These are phyloP conservation scores for Bruguiera parviflora DNA, from an alignment of 345 rosid genomes.

Conservation along the genomic window DNA sequence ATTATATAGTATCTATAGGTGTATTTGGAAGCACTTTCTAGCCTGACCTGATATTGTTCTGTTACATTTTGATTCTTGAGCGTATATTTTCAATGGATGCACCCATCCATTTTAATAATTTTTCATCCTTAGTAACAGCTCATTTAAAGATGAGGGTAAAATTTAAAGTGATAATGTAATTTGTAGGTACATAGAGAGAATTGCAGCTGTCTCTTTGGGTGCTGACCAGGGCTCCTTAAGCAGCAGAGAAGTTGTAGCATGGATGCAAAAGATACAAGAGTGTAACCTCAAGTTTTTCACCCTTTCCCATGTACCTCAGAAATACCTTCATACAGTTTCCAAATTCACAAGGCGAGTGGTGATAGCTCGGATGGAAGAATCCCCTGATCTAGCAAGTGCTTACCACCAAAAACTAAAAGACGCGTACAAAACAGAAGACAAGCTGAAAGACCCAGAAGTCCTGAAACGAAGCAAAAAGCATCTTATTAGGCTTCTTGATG, in stretches of 20 bases:
- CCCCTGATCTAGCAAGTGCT: conserved; percentile 77
- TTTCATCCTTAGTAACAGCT: not conserved
- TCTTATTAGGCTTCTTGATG: conserved; percentile 62
- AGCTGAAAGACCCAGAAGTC: conserved; percentile 51
- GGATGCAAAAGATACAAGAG: conserved; percentile 73
- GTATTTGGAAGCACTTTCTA: conserved; percentile 7
- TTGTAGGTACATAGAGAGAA: conserved; percentile 76
- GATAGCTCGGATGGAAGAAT: conserved; percentile 35
- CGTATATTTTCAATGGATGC: not conserved
- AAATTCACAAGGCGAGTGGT: conserved; percentile 73
- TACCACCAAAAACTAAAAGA: conserved; percentile 83
- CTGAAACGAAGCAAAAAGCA: conserved; percentile 53
- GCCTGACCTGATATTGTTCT: not conserved
- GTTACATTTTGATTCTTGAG: not conserved
- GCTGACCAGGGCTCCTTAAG: conserved; percentile 33
- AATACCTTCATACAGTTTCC: conserved; percentile 38
- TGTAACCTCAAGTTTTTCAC: conserved; percentile 79
- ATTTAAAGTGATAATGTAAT: conserved; percentile 5
- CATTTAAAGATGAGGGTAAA: not conserved
- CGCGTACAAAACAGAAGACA: conserved; percentile 73
- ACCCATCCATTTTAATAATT: no score
- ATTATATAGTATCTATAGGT: not conserved
- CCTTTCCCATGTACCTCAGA: conserved; percentile 57
- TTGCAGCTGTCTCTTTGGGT: conserved; percentile 63
- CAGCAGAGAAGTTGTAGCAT: conserved; percentile 40